A percentile compares a stretch with the other conserved stretches of the same genome.
Conservation (phyloP, 2,329 filamentous ascomycete genomes). For the Alternaria sp. region DNA sequence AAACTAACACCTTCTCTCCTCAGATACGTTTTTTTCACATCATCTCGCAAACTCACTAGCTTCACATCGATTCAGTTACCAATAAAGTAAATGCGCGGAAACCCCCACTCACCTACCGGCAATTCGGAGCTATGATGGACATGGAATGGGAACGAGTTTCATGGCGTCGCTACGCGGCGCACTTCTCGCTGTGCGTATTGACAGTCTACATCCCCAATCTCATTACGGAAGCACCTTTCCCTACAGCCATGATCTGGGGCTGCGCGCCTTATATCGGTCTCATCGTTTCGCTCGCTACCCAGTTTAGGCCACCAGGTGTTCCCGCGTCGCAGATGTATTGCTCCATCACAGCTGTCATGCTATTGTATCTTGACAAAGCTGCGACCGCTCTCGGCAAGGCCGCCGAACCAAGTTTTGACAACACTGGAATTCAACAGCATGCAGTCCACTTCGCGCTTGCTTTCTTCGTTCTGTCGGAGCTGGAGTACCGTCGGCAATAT, state of each 20-base stretch:
- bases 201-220: neutral
- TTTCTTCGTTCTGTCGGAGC: conserved; percentile 3
- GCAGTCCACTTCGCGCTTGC: neutral
- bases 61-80: neutral
- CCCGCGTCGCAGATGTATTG: neutral
- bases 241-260: neutral
- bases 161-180: neutral
- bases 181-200: neutral
- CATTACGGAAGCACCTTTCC: neutral
- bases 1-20: neutral
- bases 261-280: neutral
- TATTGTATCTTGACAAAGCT: neutral
- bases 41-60: neutral
- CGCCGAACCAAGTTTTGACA: neutral
- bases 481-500: neutral
- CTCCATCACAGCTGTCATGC: neutral
- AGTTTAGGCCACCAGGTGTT: neutral
- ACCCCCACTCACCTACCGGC: neutral
- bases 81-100: neutral
- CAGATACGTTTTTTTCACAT: neutral
- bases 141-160: neutral
- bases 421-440: neutral
- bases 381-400: neutral
- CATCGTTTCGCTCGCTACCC: neutral
- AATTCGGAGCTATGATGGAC: neutral